Base-by-base conservation (phyloP, 2,329 filamentous ascomycete species). In the Cladosporium phlei region DNA sequence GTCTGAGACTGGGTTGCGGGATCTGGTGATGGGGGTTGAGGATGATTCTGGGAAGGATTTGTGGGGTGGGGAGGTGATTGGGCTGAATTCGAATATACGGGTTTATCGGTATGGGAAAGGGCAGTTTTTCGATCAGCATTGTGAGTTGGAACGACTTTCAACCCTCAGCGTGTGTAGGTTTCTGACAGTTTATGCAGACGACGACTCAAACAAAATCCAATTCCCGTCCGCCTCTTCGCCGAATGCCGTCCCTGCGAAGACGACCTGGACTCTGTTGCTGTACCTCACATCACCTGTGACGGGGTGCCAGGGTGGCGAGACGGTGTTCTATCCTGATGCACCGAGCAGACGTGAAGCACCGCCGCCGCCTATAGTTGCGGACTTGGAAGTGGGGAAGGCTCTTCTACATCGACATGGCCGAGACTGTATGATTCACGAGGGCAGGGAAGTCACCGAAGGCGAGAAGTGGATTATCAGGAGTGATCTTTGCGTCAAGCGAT, bases 381-480 rank as follows among this genome's bases (percentile, higher is more conserved):
- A 76, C 1, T 79, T 86, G 9, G 87, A 95, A 64, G 84, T 84
- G n/a, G 91, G 91, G 2, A 85, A 91, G 76, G 78, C 88, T 25
- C 72, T 96, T 21, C 71, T 96, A 50, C 91, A 96, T 67, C 86
- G 86, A 53, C 91, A 96, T 68, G 90, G 91, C 0, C 79, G 88
- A 54, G 85, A 91, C 52, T 96, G 91, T 68, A 78, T 96, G 71
- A 69, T 96, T 60, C 90, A 95, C 66, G 89, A 95, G 66, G 89
- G 89, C 0, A 77, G 79, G 48, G 83, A 94, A 62, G 89, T 95
- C 1, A 76, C 70, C 1, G 74, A 77, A 32, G 89, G 89, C 8
- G 88, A 95, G 69, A 95, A 95, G 67, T 95, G 89, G 89, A 83
- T 95, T 50, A 77, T 95, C 50, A 74, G 89, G 54, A 94, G 85